Evolutionary conservation across 225 moss, liverwort and hornwort species (phyloP), one percentile per base, ranked within the genome.

Genomic region (Marchantia polymorpha): DNA sequence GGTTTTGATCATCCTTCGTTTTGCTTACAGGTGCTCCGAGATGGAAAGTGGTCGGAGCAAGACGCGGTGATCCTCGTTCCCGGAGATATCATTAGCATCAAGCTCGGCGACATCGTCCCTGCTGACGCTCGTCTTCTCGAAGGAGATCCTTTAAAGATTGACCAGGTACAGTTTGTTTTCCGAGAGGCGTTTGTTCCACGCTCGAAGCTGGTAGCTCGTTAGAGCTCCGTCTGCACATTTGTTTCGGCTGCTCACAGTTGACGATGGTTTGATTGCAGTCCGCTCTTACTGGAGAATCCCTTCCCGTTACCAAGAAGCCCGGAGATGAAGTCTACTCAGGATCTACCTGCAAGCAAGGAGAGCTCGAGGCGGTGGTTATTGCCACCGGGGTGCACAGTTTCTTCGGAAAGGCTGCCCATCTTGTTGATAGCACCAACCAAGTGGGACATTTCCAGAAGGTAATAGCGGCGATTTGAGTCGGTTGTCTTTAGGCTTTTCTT

Each of bases 381-480:
- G 81, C 81, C 65, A 93, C 93, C 30, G 93, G 91, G 29, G 90
- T 93, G 73, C 91, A 93, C 84, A 90, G 90, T 13, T 93, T 93
- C 84, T 93, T 93, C 39, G 93, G 93, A 56, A 93, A 93, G 84
- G 93, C 93, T 64, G 93, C 93, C 58, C 91, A 93, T 85, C 83
- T 93, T 49, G 93, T 93, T 23, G 93, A 93, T 67, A 89, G 91
- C 61, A 93, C 93, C 61, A 89, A 93, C 82, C 92, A 91, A 82
- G 90, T 89, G 73, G 91, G 93, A 15, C 77, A 77, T 51, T 77
- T 77, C 26, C 77, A 77, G 47, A 77, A 77, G 77, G 75, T 75
- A 75, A 13, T 7, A 30, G 12, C 8, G 0, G 12, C 9, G 20
- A 19, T 39, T 26, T 58, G 25, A 64, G 26, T 29, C 4, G 8